Conservation (phyloP, 2,329 filamentous ascomycete species). For the Aspergillus candidus region DNA sequence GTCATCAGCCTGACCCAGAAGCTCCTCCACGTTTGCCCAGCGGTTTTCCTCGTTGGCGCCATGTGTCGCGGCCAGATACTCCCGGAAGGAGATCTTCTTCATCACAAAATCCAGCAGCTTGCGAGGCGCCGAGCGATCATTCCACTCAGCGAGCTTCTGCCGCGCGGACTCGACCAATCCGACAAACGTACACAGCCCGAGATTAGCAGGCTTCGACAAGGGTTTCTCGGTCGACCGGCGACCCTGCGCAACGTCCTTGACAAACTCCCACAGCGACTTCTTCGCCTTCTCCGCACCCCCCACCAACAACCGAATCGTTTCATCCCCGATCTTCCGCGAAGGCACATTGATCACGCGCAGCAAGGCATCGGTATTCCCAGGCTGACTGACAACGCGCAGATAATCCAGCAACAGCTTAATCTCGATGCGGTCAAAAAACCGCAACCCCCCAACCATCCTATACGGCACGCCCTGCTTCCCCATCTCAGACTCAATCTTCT, state of each 20-base stretch:
- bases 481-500: conserved; percentile 77
- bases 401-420: conserved; percentile 87
- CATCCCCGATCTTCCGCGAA: conserved; percentile 71
- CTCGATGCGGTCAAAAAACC: conserved; percentile 88
- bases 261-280: conserved; percentile 68
- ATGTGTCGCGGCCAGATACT: conserved; percentile 66
- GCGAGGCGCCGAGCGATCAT: conserved; percentile 34
- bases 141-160: conserved; percentile 48
- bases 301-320: conserved; percentile 65
- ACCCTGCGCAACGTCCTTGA: conserved; percentile 55
- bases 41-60: conserved; percentile 68
- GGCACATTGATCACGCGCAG: conserved; percentile 80
- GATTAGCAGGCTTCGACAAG: conserved; percentile 49
- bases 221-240: conserved; percentile 48
- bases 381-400: conserved; percentile 74
- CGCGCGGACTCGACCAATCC: conserved; percentile 54
- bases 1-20: conserved; percentile 73
- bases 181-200: conserved; percentile 54
- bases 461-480: conserved; percentile 79
- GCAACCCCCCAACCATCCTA: conserved; percentile 82
- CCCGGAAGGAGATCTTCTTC: conserved; percentile 63
- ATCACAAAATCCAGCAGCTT: conserved; percentile 53
- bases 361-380: conserved; percentile 80
- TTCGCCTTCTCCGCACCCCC: conserved; percentile 68
- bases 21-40: conserved; percentile 85